A percentile compares a stretch with the other conserved stretches of the same genome.
Conservation (phyloP, 441 rosid genomes). For the Erysimum pusillum region DNA sequence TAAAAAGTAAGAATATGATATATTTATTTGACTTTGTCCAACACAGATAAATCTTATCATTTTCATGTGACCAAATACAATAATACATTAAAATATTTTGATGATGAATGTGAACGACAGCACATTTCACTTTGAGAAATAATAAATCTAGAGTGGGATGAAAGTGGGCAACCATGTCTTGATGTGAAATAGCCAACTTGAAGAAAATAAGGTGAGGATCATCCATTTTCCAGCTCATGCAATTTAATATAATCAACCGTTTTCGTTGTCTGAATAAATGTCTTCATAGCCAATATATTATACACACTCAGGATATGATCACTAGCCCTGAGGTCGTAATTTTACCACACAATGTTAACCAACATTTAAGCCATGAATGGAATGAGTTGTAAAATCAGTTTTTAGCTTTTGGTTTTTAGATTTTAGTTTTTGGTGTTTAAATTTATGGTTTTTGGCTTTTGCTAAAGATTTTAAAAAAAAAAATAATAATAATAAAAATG, state of each 20-base stretch:
- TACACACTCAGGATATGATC: not conserved
- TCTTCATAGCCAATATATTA: slow-evolving; percentile 21
- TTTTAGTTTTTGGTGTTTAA: too few species aligned
- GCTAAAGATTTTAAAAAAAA: too few species aligned
- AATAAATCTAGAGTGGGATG: slow-evolving; percentile 12
- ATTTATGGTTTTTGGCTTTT: too few species aligned
- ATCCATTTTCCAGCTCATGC: slow-evolving; percentile 40
- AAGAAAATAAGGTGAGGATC: slow-evolving; percentile 34
- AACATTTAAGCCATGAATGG: too few species aligned
- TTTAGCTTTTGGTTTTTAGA: too few species aligned
- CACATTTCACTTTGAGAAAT: slow-evolving; percentile 27
- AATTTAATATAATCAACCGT: slow-evolving; percentile 40
- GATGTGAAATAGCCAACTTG: slow-evolving; percentile 34
- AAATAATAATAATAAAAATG: too few species aligned
- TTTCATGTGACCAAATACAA: slow-evolving; percentile 35
- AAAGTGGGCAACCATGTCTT: slow-evolving; percentile 49
- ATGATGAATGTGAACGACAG: slow-evolving; percentile 47
- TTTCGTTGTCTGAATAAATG: slow-evolving; percentile 38
- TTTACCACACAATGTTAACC: too few species aligned
- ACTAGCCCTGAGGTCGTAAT: too few species aligned
- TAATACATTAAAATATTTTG: slow-evolving; percentile 2
- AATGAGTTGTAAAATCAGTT: too few species aligned
- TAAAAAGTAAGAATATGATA: not conserved
- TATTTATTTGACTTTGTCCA: not conserved
- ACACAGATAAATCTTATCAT: slow-evolving; percentile 25